Evolutionary conservation across 1,284 basidiomycete genomes (phyloP), one percentile per base, ranked within the genome.

Genomic region (Hortiboletus rubellus): DNA sequence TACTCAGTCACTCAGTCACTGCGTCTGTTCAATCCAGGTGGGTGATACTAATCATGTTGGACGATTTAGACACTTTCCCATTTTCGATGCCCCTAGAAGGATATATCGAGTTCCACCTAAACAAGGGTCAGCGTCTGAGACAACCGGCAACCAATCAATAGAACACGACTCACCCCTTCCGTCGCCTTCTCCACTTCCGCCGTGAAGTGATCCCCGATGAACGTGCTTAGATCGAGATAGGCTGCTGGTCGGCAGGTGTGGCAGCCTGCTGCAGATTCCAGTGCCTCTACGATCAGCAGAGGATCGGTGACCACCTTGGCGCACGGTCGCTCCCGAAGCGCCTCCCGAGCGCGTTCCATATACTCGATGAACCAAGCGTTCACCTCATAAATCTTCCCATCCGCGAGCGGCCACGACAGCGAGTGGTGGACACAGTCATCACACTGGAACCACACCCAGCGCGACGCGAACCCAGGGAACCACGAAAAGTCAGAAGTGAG

Each of bases 371-470:
- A 71, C 72, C 71, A 71, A 17, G 59, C 58, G 2, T 71, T 71
- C 54, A 71, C 72, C 60, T 71, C 72, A 50, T 71, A 74, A 24
- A 71, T 74, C 61, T 71, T 71, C 22, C 69, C 69, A 24, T 71
- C 69, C 46, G 71, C 65, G 31, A 73, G 66, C 24, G 69, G 69
- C 69, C 69, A 71, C 33, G 69, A 72, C 30, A 71, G 62, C 33
- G 58, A 49, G 53, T 71, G 69, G 54, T 73, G 72, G 30, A 73
- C 52, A n/a, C 69, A 71, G 36, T 71, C 69, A 10, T 70, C 69
- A 12, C 70, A 72, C 52, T 73, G 71, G 60, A 72, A 72, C 71
- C 72, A 74, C 37, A 73, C 72, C 70, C 72, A 72, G 22, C 72
- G 69, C 47, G 70, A 73, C 11, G 72, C 71, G n/a, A 74, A 72